Conservation (phyloP, 768 basidiomycete genomes). For the Mycena polygramma region DNA sequence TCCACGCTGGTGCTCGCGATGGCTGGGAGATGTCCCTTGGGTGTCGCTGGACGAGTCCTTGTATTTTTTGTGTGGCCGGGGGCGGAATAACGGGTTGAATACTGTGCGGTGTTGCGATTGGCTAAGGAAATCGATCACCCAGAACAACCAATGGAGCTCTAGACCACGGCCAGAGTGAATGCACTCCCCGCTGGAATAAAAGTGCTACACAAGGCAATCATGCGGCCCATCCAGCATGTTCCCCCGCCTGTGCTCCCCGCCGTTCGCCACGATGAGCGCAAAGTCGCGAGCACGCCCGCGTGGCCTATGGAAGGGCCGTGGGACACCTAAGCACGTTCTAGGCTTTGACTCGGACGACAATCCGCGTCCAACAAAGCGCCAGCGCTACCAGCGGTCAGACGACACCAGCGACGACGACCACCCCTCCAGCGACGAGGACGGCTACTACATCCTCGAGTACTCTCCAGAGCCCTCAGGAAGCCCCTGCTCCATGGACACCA, state of each 20-base stretch:
- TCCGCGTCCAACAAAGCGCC: conserved; percentile 27
- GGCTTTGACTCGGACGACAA: conserved; percentile 21
- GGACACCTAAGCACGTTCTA: conserved; percentile 28
- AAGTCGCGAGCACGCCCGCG: conserved; percentile 17
- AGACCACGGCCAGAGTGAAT: conserved; percentile 22
- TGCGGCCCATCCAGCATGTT: conserved; percentile 15
- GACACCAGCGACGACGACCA: conserved; percentile 25
- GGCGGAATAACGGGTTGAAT: neutral
- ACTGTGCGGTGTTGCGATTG: neutral
- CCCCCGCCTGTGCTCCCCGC: conserved; percentile 14
- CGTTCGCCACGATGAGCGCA: neutral
- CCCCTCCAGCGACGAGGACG: conserved; percentile 22
- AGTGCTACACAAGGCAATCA: conserved; percentile 6
- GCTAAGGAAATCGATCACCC: neutral
- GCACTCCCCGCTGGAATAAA: conserved; percentile 20
- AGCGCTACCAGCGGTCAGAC: conserved; percentile 29
- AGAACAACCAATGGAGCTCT: conserved; percentile 18
- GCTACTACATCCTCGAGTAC: conserved; percentile 30
- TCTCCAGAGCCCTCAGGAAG: conserved; percentile 12
- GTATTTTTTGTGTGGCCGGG: conserved; percentile 3
- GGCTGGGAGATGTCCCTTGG: neutral
- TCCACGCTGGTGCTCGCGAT: no score
- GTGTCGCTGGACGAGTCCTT: neutral
- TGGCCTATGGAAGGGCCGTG: conserved; percentile 35
- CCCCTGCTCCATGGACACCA: conserved; percentile 23